Base-by-base conservation (phyloP, 75 land plant species). In the Sequoiadendron giganteum region DNA sequence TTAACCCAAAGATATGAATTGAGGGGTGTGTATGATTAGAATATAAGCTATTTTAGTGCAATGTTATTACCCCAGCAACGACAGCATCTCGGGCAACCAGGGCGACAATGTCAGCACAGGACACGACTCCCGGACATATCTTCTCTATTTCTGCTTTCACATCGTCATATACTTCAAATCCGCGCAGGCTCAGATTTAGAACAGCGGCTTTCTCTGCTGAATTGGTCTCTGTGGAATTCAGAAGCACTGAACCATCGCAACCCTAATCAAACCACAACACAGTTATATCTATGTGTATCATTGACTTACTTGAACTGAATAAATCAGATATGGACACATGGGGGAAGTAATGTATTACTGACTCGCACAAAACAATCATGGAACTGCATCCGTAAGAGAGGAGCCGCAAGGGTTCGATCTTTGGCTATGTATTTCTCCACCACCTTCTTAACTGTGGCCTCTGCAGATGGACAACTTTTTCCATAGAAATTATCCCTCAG, bases 71-170 rank as follows among this genome's bases (percentile, higher is more conserved):
- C 61, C 56, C 89, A 80, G 56, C 86, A 28, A 90, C 91, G 80
- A 94, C 91, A 0, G 93, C 76, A 54, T 94, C 95, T 40, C 95
- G 77, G 10, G 95, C 92, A 25, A 92, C 87, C 15, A 93, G 72
- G n/a, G 94, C 92, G 2, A 94, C 14, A 70, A 94, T 94, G 83
- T 94, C 95, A 11, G 95, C 93, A 88, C 95, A 94, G 6, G 95
- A 94, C 19, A 94, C 95, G 16, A 88, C 80, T 15, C 92, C 92
- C 0, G 90, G 90, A 48, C 95, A 94, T 5, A 8, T 28, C 19
- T 83, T 52, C 88, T 94, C 95, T 1, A 94, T 43, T 75, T 85
- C 49, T 32, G 89, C 39, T 58, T 94, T 94, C 48, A 87, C 87
- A 10, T 89, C 84, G 38, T 94, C 94, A 30, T 93, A 92, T 0